Percentiles rank a stretch among this genome's conserved stretches.
Evolutionary conservation across 768 basidiomycete genomes (phyloP).

Genomic region (Kwoniella heveanensis): DNA sequence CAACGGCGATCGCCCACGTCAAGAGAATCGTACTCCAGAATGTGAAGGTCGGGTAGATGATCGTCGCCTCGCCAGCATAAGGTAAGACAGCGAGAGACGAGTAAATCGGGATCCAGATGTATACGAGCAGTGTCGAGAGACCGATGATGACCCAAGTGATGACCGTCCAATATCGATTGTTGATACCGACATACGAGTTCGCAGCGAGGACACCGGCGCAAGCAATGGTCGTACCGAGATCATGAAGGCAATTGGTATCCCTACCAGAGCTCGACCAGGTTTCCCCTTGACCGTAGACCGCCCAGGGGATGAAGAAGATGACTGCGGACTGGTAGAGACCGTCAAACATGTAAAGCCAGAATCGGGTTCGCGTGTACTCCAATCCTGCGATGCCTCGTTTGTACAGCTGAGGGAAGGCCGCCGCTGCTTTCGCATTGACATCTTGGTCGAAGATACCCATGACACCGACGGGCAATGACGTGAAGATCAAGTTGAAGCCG

Average conservation of each 20-base stretch:
- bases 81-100: constrained; percentile 74
- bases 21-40: constrained; percentile 83
- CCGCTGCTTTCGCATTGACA: constrained; percentile 79
- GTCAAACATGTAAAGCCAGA: constrained; percentile 94
- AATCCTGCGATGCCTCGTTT: constrained; percentile 88
- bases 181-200: constrained; percentile 85
- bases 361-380: constrained; percentile 87
- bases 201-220: constrained; percentile 84
- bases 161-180: constrained; percentile 77
- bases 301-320: constrained; percentile 82
- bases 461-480: constrained; percentile 85
- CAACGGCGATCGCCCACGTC: constrained; percentile 69
- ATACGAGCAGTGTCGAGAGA: constrained; percentile 60
- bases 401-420: constrained; percentile 95
- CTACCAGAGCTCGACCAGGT: constrained; percentile 71
- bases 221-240: constrained; percentile 89
- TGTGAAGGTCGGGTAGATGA: constrained; percentile 74
- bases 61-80: constrained; percentile 70
- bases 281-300: constrained; percentile 61
- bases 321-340: constrained; percentile 89
- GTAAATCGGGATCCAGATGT: constrained; percentile 85
- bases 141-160: constrained; percentile 39
- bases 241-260: constrained; percentile 74
- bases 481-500: constrained; percentile 88
- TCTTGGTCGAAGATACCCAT: constrained; percentile 97